Base-by-base conservation (phyloP, 2,329 filamentous ascomycete species). In the Fusarium clavum region DNA sequence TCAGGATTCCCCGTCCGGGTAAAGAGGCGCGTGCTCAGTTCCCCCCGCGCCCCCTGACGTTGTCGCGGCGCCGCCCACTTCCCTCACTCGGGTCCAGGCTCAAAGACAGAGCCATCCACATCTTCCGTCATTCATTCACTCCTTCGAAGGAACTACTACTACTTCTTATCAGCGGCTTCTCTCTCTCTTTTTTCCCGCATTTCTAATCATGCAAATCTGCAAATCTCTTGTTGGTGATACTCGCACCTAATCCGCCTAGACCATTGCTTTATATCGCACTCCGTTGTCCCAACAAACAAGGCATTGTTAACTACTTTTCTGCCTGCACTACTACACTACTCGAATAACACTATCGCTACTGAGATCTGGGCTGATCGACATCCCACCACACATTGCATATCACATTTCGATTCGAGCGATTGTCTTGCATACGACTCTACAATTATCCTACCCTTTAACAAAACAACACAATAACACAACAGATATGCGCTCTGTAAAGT, bases 401-500 rank as follows among this genome's bases (percentile, higher is more conserved):
- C 22, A 53, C 20, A 62, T 27, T 24, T 53, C 60, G 29, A 51
- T 22, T 22, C 14, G 18, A 48, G 22, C 46, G 20, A 38, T 38
- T 25, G 22, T 34, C 30, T 29, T 43, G 27, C 41, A 53, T 53
- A 53, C 47, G 18, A n/a, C 20, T 41, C 18, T 13, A 10, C 41
- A n/a, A 32, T 29, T 22, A 27, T 18, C 11, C 29, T 48, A 38
- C 38, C 34, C 32, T 61, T 22, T n/a, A 13, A 38, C 30, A 38
- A n/a, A 27, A 43, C n/a, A n/a, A 24, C 30, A 55, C 40, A 44
- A 16, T 25, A 38, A 44, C 48, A 38, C 30, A 48, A 20, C 56
- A 64, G 44, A 25, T 6, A 75, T 75, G 73, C 73, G 64, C 22
- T 73, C 73, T 32, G 27, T 67, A 43, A 76, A 70, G 34, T 64